Evolutionary conservation across 257 asterid species (phyloP), one percentile per base, ranked within the genome.

Genomic region (Rehmannia glutinosa): DNA sequence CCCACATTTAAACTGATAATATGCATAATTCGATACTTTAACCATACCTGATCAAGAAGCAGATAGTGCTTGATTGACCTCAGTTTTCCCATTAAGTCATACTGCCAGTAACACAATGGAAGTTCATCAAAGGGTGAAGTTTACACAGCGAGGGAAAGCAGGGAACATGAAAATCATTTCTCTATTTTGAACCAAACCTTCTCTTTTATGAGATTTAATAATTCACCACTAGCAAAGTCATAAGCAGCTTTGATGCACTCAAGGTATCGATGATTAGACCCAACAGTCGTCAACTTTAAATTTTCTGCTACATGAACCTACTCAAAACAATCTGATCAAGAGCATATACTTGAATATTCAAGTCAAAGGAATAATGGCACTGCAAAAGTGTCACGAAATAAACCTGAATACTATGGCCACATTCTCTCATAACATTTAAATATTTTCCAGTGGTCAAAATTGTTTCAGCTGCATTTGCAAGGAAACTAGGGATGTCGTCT

Each of bases 31-130:
- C 32, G 8, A 30, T 35, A 56, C 45, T 51, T 9, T 55, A 43
- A 68, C n/a, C 72, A 43, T 84, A 93, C 99, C 97, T 94, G 99
- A 81, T 94, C 99, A 77, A 94, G 99, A 77, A 94, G 99, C 72
- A 94, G 96, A 86, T 94, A 94, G 82, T 87, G 99, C 81, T 94
- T 94, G 79, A 94, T 94, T 54, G 97, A 91, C 78, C 90, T 87
- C 79, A 94, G 84, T 62, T 90, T 91, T 53, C 96, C 96, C 99
- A 88, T 86, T 55, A 94, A 86, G 78, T 94, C 97, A 78, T 94
- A 91, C 99, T 94, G 92, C 71, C 78, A 79, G 72, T 33, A 70
- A 72, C 35, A 66, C 57, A 79, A 45, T 64, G 5, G 55, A 38
- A 64, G 43, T 36, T 68, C 51, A 64, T 78, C 72, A 71, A 58